Evolutionary conservation across 768 basidiomycete genomes (phyloP).

Genomic region (Paxillus rubicundulus): DNA sequence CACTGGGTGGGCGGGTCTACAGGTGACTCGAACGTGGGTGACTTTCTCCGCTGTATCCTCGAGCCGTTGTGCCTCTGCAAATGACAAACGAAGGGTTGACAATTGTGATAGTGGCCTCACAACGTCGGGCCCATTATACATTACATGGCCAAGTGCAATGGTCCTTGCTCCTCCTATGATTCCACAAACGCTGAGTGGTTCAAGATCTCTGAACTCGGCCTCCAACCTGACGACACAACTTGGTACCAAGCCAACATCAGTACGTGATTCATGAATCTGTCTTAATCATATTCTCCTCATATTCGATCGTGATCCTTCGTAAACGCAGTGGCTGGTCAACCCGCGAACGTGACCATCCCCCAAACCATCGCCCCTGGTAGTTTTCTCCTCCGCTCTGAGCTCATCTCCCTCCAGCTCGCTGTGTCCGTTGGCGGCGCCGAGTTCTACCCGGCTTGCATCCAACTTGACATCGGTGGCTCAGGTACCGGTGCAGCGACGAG

Average conservation of each 20-base stretch:
- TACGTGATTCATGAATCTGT: slow-evolving; percentile 29
- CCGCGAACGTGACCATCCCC: slow-evolving; percentile 46
- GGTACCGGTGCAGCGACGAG: slow-evolving; percentile 18
- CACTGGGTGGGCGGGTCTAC: slow-evolving; percentile 51
- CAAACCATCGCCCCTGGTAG: slow-evolving; percentile 56
- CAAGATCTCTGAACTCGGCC: slow-evolving; percentile 60
- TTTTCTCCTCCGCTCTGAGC: slow-evolving; percentile 76
- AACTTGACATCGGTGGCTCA: slow-evolving; percentile 29
- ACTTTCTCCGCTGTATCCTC: not conserved
- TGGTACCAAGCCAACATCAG: slow-evolving; percentile 55
- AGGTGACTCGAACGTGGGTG: slow-evolving; percentile 33
- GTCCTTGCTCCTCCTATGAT: slow-evolving; percentile 59
- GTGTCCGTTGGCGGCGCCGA: slow-evolving; percentile 51
- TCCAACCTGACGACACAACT: slow-evolving; percentile 28
- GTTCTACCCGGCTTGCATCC: slow-evolving; percentile 32
- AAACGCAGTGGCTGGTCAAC: slow-evolving; percentile 33
- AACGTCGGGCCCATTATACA: slow-evolving; percentile 68
- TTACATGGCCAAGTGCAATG: slow-evolving; percentile 64
- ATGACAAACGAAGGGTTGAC: not conserved
- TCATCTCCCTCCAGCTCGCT: slow-evolving; percentile 75
- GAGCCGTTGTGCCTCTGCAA: not conserved
- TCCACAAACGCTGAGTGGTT: slow-evolving; percentile 63
- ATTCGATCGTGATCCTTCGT: not conserved
- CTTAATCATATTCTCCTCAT: not conserved
- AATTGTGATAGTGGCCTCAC: slow-evolving; percentile 45